Evolutionary conservation across 805 yeast genomes (phyloP).

Genomic region (Pichia membranifaciens): DNA sequence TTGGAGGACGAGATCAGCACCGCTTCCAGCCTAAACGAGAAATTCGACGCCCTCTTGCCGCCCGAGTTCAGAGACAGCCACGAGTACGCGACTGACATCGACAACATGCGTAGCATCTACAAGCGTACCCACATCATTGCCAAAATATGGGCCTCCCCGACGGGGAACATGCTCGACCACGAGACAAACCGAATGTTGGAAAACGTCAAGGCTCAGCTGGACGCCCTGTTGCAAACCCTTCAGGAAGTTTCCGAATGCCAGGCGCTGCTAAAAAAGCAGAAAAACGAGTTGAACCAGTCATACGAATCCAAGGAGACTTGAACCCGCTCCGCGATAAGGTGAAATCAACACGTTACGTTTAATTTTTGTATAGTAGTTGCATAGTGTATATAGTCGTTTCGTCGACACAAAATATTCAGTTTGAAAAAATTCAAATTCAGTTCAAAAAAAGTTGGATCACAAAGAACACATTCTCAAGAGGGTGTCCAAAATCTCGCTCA

Average conservation of each 20-base stretch:
- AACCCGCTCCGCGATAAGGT: background rate
- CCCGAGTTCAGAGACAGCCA: background rate
- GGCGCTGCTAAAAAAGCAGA: background rate
- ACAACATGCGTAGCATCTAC: background rate
- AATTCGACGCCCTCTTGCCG: background rate
- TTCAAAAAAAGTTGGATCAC: background rate
- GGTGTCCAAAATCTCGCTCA: slow-evolving; percentile 10
- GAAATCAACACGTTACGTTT: no score
- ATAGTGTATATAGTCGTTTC: no score
- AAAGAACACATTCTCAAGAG: slow-evolving; percentile 5
- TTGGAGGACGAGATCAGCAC: slow-evolving; percentile 1
- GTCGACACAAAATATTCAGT: no score
- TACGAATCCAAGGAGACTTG: background rate
- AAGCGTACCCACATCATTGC: slow-evolving; percentile 4
- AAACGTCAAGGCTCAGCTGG: background rate
- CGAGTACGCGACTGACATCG: slow-evolving; percentile 1
- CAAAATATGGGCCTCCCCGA: slow-evolving; percentile 8
- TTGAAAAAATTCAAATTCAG: no score
- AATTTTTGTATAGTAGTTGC: no score
- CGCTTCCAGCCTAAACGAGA: background rate
- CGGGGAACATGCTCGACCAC: slow-evolving; percentile 5
- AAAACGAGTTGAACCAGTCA: slow-evolving; percentile 1
- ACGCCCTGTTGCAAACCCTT: background rate
- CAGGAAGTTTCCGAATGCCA: background rate
- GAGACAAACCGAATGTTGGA: slow-evolving; percentile 9